Conservation (phyloP, 805 yeast species). For the Wickerhamiella azymoides region DNA sequence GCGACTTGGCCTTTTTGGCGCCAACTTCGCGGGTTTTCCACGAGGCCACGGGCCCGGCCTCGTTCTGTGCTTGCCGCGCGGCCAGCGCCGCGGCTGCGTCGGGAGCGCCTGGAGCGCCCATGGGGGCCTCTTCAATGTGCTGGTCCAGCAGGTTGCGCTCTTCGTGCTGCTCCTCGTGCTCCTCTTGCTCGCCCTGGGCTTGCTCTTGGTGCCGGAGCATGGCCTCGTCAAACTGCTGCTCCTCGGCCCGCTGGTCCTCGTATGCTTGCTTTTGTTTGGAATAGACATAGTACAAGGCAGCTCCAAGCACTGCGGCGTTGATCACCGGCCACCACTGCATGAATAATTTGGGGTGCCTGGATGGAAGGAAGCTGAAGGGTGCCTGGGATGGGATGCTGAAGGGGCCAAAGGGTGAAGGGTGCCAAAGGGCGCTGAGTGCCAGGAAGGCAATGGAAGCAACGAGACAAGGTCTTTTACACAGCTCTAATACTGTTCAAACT, state of each 20-base stretch:
- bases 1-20: conserved; percentile 24
- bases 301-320: conserved; percentile 4
- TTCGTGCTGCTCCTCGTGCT: conserved; percentile 5
- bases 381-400: no score
- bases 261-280: neutral
- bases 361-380: no score
- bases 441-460: no score
- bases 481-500: no score
- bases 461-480: no score
- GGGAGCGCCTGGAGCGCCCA: no score
- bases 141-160: neutral
- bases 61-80: conserved; percentile 12
- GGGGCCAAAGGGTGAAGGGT: no score
- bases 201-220: conserved; percentile 1
- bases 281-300: neutral
- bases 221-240: conserved; percentile 5
- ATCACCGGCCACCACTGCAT: conserved; percentile 7
- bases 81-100: conserved; percentile 12
- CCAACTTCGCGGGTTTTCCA: conserved; percentile 23
- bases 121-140: conserved; percentile 6
- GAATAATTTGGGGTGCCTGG: neutral
- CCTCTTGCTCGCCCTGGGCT: neutral
- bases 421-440: no score
- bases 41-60: conserved; percentile 10
- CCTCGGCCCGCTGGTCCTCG: neutral